These are phyloP conservation scores for Saxophila tyrrhenica DNA, from an alignment of 495 filamentous ascomycete genomes.

Conservation along the genomic window DNA sequence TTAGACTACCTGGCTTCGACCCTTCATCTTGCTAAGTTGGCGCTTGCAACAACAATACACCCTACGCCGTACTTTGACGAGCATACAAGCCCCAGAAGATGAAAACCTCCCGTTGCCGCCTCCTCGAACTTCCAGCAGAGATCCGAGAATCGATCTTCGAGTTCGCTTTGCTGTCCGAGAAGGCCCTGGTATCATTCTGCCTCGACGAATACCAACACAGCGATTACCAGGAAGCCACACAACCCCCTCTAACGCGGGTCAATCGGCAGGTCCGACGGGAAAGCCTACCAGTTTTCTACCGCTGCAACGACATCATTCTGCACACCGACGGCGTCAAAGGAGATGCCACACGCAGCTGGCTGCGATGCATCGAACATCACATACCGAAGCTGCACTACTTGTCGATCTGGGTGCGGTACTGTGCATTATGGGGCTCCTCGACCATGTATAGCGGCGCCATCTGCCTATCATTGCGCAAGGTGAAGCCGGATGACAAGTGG, in stretches of 20 bases:
- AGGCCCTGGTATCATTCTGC: slow-evolving; percentile 10
- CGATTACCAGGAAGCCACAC: slow-evolving; percentile 1
- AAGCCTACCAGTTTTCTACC: slow-evolving; percentile 8
- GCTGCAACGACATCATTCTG: slow-evolving; percentile 3
- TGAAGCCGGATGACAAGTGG: neutral
- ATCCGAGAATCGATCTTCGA: slow-evolving; percentile 10
- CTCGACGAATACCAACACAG: slow-evolving; percentile 12
- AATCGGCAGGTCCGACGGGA: slow-evolving; percentile 6
- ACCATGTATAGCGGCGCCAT: slow-evolving; percentile 2
- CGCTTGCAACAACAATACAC: too few species aligned
- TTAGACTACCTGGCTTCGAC: too few species aligned
- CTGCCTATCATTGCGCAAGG: neutral
- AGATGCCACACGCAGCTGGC: neutral
- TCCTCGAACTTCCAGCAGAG: slow-evolving; percentile 5
- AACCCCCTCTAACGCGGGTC: slow-evolving; percentile 8
- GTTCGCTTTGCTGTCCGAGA: slow-evolving; percentile 1
- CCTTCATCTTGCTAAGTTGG: too few species aligned
- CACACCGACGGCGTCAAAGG: slow-evolving; percentile 6
- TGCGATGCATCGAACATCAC: neutral
- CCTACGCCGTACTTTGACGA: neutral
- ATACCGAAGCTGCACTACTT: neutral
- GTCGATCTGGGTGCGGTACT: slow-evolving; percentile 6
- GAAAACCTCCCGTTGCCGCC: neutral
- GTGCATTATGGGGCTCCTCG: neutral
- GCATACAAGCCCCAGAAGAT: neutral